Evolutionary conservation across 179 eudicot species (phyloP), one percentile per base, ranked within the genome.

Genomic region (Silene coronaria): DNA sequence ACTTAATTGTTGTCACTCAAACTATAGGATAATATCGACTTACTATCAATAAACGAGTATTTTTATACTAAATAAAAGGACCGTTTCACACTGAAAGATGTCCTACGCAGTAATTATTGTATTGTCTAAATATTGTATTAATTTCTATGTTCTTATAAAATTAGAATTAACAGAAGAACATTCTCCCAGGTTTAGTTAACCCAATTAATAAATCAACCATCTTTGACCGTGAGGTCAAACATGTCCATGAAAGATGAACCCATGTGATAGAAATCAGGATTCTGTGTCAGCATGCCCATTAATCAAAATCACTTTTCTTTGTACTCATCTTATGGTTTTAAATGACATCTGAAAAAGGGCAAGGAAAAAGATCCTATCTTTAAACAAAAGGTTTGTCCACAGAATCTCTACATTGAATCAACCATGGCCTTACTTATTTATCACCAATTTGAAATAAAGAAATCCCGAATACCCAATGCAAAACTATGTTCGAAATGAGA

Each of bases 211-310:
- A 21, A 59, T 32, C 10, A 34, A 58, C 10, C 32, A 72, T 19
- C 45, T 72, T 72, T 72, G 75, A 72, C 75, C 75, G 59, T 9
- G 53, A 58, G 75, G 67, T 72, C 75, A 72, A 72, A 58, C 66
- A 53, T 4, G 48, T 32, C 48, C 51, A 57, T 53, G 62, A 48
- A 48, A 48, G 23, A 30, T 34, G 51, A 57, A 58, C 53, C 67
- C 75, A 72, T 72, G 75, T 72, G 75, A 58, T 16, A 59, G 67
- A 0, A 30, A 58, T 48, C 23, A 59, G 67, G 5, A 72, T 72
- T 65, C 28, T 72, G 34, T 72, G 65, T 72, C 75, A 72, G 75
- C 65, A 57, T 22, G 26, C 62, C 16, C 74, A 53, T 71, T 6
- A 13, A 8, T 71, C 61, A 51, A 71, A 46, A 26, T 58, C 45